Evolutionary conservation across 768 basidiomycete species (phyloP).

Genomic region (Nidularia pulvinata): DNA sequence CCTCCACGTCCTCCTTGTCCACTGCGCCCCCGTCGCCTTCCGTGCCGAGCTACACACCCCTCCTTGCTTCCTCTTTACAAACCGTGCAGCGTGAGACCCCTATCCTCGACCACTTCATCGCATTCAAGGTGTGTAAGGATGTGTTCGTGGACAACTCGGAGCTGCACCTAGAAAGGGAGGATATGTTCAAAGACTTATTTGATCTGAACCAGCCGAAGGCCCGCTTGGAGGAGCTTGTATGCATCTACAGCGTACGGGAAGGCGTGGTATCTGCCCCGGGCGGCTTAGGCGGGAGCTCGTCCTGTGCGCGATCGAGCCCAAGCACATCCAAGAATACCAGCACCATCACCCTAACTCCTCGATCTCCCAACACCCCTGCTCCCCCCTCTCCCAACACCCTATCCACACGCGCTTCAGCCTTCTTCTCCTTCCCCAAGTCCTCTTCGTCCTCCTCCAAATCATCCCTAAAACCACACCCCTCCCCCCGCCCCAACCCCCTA

Average conservation of each 20-base stretch:
- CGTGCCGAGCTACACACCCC: conserved; percentile 14
- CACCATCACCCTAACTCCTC: too few species aligned
- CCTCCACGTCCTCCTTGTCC: too few species aligned
- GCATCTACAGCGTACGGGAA: conserved; percentile 35
- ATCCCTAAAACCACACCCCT: too few species aligned
- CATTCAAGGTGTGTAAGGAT: conserved; percentile 79
- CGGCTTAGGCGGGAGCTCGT: too few species aligned
- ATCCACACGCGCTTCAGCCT: too few species aligned
- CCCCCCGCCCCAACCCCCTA: too few species aligned
- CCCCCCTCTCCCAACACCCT: too few species aligned
- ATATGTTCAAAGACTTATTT: conserved; percentile 79
- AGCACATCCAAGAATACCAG: too few species aligned
- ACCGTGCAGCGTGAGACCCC: conserved; percentile 71
- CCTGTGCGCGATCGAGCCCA: too few species aligned
- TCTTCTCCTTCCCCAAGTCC: too few species aligned
- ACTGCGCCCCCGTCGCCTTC: conserved; percentile 13
- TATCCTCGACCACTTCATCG: conserved; percentile 78
- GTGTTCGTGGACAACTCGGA: conserved; percentile 73
- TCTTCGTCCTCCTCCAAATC: too few species aligned
- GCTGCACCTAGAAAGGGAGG: conserved; percentile 74
- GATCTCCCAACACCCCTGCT: too few species aligned
- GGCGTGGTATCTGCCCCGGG: conserved; percentile 25
- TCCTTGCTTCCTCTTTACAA: conserved; percentile 24
- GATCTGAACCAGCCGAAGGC: conserved; percentile 74
- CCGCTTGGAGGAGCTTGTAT: conserved; percentile 75